A percentile compares a stretch with the other conserved stretches of the same genome.
Conservation (phyloP, 2,329 filamentous ascomycete genomes). For the Acrocalymma vagum region DNA sequence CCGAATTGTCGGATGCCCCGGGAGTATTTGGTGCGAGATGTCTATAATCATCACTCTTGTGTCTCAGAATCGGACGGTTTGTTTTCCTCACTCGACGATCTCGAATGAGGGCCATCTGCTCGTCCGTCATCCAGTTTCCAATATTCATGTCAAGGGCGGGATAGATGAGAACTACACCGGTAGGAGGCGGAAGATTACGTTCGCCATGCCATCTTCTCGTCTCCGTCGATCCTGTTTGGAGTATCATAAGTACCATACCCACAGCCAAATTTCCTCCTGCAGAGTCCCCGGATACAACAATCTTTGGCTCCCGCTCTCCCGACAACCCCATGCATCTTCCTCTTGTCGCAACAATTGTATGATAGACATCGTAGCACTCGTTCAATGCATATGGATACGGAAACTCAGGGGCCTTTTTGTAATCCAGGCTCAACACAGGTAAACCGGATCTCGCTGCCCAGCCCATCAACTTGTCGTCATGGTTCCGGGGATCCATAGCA, state of each 20-base stretch:
- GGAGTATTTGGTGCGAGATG: conserved; percentile 82
- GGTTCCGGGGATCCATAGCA: conserved; percentile 92
- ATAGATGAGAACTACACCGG: conserved; percentile 86
- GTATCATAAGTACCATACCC: conserved; percentile 85
- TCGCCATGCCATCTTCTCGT: conserved; percentile 65
- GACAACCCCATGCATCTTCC: conserved; percentile 80
- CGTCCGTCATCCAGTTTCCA: conserved; percentile 98
- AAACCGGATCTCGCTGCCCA: conserved; percentile 91
- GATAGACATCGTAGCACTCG: conserved; percentile 87
- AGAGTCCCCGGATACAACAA: conserved; percentile 81
- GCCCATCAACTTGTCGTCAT: conserved; percentile 91
- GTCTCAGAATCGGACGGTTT: conserved; percentile 78
- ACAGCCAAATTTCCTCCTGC: conserved; percentile 84
- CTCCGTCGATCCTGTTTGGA: conserved; percentile 73
- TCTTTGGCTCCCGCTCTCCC: conserved; percentile 69
- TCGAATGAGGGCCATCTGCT: conserved; percentile 93
- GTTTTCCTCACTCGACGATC: conserved; percentile 80
- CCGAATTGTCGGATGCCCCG: conserved; percentile 80
- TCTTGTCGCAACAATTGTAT: conserved; percentile 74
- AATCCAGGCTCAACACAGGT: conserved; percentile 91
- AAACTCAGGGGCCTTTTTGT: conserved; percentile 84
- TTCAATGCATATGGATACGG: conserved; percentile 87
- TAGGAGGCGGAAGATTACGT: conserved; percentile 73
- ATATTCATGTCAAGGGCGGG: conserved; percentile 96
- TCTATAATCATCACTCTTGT: conserved; percentile 90